Evolutionary conservation across 495 filamentous ascomycete species (phyloP), one percentile per base, ranked within the genome.

Genomic region (Hapsidospora chrysogenum): DNA sequence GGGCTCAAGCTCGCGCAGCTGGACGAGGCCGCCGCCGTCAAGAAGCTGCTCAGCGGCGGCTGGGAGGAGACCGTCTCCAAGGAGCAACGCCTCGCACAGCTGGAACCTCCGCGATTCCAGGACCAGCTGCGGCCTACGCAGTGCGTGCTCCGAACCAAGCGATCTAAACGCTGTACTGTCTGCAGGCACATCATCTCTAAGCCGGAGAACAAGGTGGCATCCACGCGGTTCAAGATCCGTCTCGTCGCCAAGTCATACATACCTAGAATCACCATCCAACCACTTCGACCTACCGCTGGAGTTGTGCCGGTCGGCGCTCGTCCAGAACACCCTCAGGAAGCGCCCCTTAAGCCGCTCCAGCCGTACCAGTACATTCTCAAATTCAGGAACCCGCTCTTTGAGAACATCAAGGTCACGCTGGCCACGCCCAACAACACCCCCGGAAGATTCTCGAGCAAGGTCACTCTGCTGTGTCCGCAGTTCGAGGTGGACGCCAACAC

Each of bases 151-250:
- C 77, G 83, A 35, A 93, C 85, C 0, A 94, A 93, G 51, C 80
- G 85, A 29, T 79, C 82, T 27, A 95, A 94, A 53, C 84, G 89
- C 31, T 97, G 89, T 57, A 72, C 78, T 41, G 70, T 74, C 9
- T 97, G 89, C 63, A 78, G 87, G 4, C 87, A 95, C 61, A 93
- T 95, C 55, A 77, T 97, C 49, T 78, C 79, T 33, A 89, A 89
- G 51, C 87, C 85, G n/a, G 92, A 97, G 57, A 66, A 72, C 40
- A 95, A 95, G 51, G 72, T 92, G 9, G 65, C 70, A 31, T 83
- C 74, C 11, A 89, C 81, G 9, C 77, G 85, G 27, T 94, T 84
- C 67, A 71, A 82, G 31, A 94, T 96, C 55, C 73, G 78, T 36
- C 71, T 95, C 13, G 78, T 95, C 13, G 89, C 89, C 7, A 64